Percentiles rank a stretch among this genome's conserved stretches.
Evolutionary conservation across 2,329 filamentous ascomycete species (phyloP).

Genomic region (Geosmithia morbida): DNA sequence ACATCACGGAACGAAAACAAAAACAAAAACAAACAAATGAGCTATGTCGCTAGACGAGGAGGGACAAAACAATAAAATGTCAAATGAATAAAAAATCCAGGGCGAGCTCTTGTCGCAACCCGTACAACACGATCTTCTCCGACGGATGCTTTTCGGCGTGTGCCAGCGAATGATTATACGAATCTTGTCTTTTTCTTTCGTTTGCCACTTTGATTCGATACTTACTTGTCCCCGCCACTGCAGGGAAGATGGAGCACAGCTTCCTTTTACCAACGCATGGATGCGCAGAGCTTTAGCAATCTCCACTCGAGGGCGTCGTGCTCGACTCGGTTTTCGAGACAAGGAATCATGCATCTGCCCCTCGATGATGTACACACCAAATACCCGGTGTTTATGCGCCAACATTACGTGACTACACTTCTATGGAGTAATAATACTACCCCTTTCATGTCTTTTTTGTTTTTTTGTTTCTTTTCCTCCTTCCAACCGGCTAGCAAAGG

Average conservation of each 20-base stretch:
- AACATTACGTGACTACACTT: constrained; percentile 11
- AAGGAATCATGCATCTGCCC: constrained; percentile 5
- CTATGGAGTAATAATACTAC: too few relatives aligned
- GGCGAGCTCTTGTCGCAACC: too few relatives aligned
- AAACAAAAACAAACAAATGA: background rate
- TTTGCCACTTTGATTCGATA: too few relatives aligned
- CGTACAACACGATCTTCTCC: too few relatives aligned
- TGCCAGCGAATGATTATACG: too few relatives aligned
- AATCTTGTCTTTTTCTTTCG: too few relatives aligned
- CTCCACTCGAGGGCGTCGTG: constrained; percentile 27
- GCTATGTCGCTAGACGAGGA: background rate
- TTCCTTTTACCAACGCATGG: too few relatives aligned
- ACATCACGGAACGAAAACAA: background rate
- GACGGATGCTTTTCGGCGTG: too few relatives aligned
- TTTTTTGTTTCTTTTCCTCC: background rate
- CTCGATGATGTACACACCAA: background rate
- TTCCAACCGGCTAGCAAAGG: constrained; percentile 37
- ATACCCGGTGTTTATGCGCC: constrained; percentile 4
- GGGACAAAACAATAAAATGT: too few relatives aligned
- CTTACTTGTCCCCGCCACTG: too few relatives aligned
- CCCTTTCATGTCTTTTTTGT: background rate
- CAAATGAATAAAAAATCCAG: too few relatives aligned
- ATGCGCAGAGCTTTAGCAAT: constrained; percentile 17
- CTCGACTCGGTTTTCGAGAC: constrained; percentile 26
- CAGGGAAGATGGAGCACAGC: too few relatives aligned